Base-by-base conservation (phyloP, 1,139 yeast species). In the Meyerozyma smithsonii region DNA sequence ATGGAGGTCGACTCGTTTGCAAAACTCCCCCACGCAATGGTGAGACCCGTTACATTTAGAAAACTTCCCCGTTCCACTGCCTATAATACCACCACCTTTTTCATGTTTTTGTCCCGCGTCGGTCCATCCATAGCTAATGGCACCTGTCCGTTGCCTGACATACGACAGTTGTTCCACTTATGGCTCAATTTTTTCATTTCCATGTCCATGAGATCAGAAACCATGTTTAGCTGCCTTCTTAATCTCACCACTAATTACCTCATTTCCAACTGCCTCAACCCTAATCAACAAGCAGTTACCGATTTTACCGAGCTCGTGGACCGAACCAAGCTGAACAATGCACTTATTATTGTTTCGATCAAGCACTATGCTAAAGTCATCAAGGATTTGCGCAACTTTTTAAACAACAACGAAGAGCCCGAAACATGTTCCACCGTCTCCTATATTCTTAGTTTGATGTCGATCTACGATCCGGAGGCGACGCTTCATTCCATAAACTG, bases 381-480 rank as follows among this genome's bases (percentile, higher is more conserved):
- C 30, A 65, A 61, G 41, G 62, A 60, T 11, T 53, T 70, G 35
- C 51, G 73, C 32, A 45, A 42, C 6, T 46, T 57, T 17, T 54
- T 70, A 39, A 66, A 66, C 43, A 50, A 49, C 23, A 59, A 64
- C 43, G 45, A 46, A 18, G 61, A 62, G 39, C 69, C 71, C 1
- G 67, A 62, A 38, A 44, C 59, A 28, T 63, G 71, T 37, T 59
- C 73, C 0, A 58, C 62, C 4, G 64, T 65, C 8, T 66, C 72
- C 24, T 70, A 69, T 44, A 58, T 70, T 38, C 53, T 70, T 35
- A 62, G 70, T 43, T 51, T 69, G 40, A 69, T 68, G 72, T 58
- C 73, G 8, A 61, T 69, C 15, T 70, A 70, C 46, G 75, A 70
- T 42, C 74, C 74, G 0, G 73, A 67, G 45, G 73, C 72, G 5